Conservation (phyloP, 176 grass and related monocot genomes). For the Carex scoparia region DNA sequence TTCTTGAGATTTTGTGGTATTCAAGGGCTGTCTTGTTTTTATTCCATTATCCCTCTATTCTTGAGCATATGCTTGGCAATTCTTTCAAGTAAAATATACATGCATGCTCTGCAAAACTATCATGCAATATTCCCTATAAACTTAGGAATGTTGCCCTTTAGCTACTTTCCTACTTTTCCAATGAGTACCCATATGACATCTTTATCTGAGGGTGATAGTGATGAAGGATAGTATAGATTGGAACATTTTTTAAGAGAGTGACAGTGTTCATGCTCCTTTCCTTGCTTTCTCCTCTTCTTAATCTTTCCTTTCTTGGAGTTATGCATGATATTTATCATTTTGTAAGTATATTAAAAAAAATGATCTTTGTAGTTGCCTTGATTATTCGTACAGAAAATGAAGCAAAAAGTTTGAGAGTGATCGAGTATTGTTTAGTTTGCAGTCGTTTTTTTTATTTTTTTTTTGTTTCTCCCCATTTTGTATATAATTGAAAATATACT, state of each 20-base stretch:
- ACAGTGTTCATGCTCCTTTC: not conserved
- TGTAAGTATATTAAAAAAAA: not conserved
- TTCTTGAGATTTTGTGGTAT: not conserved
- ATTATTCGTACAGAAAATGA: not conserved
- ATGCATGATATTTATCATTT: conserved; percentile 7
- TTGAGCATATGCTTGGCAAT: conserved; percentile 10
- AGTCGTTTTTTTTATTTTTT: not conserved
- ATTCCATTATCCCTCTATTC: not conserved
- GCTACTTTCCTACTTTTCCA: not conserved
- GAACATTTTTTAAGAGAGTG: not conserved
- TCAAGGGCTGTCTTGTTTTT: not conserved
- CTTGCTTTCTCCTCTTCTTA: not conserved
- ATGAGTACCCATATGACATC: not conserved
- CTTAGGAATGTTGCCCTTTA: not conserved
- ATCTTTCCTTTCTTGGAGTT: not conserved
- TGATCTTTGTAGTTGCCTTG: conserved; percentile 1
- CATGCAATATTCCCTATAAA: not conserved
- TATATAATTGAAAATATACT: not conserved
- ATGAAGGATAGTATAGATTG: not conserved
- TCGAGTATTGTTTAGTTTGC: not conserved
- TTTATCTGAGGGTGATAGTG: not conserved
- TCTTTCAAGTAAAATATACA: not conserved
- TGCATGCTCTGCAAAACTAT: not conserved
- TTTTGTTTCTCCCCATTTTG: not conserved
- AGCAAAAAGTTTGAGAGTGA: not conserved